A percentile compares a stretch with the other conserved stretches of the same genome.
Evolutionary conservation across 176 grass and related monocot genomes (phyloP).

Genomic region (Puccinellia tenuiflora): DNA sequence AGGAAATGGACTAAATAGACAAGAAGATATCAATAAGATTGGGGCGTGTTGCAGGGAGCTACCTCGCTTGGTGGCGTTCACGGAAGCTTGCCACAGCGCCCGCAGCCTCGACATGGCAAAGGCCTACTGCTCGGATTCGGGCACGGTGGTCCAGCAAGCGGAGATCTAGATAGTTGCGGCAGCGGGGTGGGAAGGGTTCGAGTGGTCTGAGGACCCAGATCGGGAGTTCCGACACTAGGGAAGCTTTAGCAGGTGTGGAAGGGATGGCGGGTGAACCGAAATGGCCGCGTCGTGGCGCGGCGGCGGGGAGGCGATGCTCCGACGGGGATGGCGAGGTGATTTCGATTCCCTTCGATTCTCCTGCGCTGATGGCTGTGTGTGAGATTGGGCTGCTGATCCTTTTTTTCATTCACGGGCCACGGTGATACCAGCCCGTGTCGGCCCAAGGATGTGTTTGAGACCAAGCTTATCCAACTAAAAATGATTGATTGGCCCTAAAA

Average conservation of each 20-base stretch:
- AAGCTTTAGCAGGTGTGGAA: not conserved
- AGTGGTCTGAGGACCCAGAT: not conserved
- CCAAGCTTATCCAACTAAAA: no score
- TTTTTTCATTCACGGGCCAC: not conserved
- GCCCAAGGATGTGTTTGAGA: not conserved
- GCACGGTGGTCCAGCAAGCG: not conserved
- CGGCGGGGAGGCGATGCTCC: not conserved
- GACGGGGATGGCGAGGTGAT: not conserved
- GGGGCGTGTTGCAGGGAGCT: not conserved
- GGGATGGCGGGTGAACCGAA: not conserved
- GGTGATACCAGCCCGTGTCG: not conserved
- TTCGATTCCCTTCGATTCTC: not conserved
- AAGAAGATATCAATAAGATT: not conserved
- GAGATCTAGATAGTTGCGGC: not conserved
- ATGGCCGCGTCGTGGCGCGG: not conserved
- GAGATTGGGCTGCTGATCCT: not conserved
- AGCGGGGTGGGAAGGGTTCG: not conserved
- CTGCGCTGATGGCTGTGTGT: not conserved
- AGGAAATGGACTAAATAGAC: not conserved
- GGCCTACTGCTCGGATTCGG: not conserved
- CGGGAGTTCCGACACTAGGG: not conserved
- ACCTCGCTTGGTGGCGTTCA: slow-evolving; percentile 71
- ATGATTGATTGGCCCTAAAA: no score
- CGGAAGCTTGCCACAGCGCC: slow-evolving; percentile 60
- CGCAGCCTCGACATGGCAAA: slow-evolving; percentile 56